Evolutionary conservation across 78 protist genomes (phyloP), one percentile per base, ranked within the genome.

Genomic region (Dictyostelium citrinum): DNA sequence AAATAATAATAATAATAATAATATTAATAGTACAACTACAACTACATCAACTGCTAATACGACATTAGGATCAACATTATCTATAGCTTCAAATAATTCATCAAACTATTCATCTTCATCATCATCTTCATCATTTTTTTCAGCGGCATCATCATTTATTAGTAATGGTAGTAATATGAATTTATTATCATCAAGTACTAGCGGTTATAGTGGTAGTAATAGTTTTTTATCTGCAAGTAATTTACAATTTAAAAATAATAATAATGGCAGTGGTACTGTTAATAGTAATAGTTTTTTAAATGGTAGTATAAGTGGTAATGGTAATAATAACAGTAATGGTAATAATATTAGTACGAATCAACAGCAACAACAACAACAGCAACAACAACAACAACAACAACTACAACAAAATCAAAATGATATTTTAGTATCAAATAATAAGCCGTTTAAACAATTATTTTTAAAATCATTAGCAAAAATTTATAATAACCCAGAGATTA

Each of bases 401-500:
- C 60, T 35, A 20, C 27, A 14, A 35, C 29, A n/a, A 22, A 29
- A 45, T 45, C 31, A 27, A 7, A 68, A 68, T 68, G 61, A 64
- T 45, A 29, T 31, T 33, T 46, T 41, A 16, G 61, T 83, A 14
- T 37, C 37, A 20, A 33, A 41, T 27, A 84, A 55, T 84, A 70
- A 88, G 41, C 72, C 82, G 22, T 88, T 88, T 49, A 76, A 64
- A 37, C 70, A 51, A 55, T 55, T 46, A 20, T 88, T 88, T 76
- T 29, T 49, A 5, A 88, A 88, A 27, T 35, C 93, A n/a, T 29
- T 88, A 16, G 11, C 33, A 43, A 88, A 78, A 77, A 60, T 88
- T 20, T 88, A 88, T 46, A 55, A 61, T 71, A 88, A 88, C n/a
- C 61, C 79, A 78, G 85, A 88, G 61, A 27, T 88, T 22, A 58